phyloP scores from a whole-genome alignment of 768 basidiomycete genomes.

The Naganishia onofrii region DNA sequence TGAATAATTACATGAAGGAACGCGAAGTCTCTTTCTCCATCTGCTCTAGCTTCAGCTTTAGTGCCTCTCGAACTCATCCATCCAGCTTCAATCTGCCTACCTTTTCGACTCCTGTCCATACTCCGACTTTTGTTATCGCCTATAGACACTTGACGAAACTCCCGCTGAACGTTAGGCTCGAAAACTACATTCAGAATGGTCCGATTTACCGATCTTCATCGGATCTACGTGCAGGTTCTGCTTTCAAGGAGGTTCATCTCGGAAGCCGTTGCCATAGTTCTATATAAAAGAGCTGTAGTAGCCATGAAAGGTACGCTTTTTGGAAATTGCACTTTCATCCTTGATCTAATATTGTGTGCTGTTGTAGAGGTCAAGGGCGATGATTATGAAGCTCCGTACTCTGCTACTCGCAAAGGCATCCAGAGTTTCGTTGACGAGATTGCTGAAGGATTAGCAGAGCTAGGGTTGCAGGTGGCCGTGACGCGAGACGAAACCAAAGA shows the following conservation, averaged over 20 bases:
- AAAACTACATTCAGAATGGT: constrained; percentile 23
- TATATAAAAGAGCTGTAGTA: constrained; percentile 42
- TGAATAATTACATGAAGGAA: neutral
- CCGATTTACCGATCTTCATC: constrained; percentile 40
- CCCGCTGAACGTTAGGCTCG: no score
- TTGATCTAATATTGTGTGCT: constrained; percentile 10
- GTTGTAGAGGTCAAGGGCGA: constrained; percentile 37
- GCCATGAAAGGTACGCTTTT: constrained; percentile 38
- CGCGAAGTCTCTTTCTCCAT: neutral
- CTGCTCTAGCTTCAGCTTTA: no score
- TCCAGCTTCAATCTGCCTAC: no score
- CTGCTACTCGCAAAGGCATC: constrained; percentile 5
- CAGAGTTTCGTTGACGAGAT: constrained; percentile 27
- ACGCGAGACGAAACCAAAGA: constrained; percentile 18
- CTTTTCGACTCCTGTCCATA: no score
- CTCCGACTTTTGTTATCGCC: no score
- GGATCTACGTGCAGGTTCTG: constrained; percentile 43
- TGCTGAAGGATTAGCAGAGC: constrained; percentile 35
- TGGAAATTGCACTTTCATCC: constrained; percentile 32
- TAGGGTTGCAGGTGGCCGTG: constrained; percentile 37
- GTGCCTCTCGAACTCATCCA: no score
- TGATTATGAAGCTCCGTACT: neutral
- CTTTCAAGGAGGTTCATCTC: constrained; percentile 40
- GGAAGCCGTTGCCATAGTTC: constrained; percentile 40
- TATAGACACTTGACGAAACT: no score